These are phyloP conservation scores for Pyrrhoderma lamaoense DNA, from an alignment of 1,284 basidiomycete genomes.

Conservation along the genomic window DNA sequence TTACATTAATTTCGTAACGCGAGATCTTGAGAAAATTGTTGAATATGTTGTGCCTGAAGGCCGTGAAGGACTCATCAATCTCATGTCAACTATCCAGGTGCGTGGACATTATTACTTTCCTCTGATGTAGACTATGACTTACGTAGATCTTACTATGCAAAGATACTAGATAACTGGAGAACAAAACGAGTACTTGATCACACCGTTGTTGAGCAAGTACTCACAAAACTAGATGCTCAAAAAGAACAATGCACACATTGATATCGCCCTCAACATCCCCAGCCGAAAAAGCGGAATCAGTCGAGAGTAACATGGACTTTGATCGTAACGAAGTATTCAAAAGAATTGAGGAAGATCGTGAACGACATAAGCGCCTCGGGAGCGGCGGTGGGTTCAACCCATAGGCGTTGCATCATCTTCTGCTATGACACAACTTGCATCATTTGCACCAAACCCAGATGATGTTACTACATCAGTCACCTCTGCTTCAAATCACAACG, in stretches of 20 bases:
- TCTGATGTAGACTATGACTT: too few relatives aligned
- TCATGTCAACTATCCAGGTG: slow-evolving; percentile 80
- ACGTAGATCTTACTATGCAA: not conserved
- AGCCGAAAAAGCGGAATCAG: slow-evolving; percentile 7
- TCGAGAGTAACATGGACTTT: slow-evolving; percentile 31
- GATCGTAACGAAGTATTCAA: slow-evolving; percentile 69
- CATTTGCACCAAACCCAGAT: slow-evolving; percentile 45
- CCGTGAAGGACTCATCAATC: slow-evolving; percentile 76
- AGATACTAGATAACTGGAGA: slow-evolving; percentile 87
- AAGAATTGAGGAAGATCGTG: slow-evolving; percentile 91
- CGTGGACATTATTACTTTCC: too few relatives aligned
- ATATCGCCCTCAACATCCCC: slow-evolving; percentile 12
- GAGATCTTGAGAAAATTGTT: slow-evolving; percentile 72
- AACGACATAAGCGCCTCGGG: slow-evolving; percentile 89
- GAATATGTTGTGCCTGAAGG: slow-evolving; percentile 76
- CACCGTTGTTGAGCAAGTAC: slow-evolving; percentile 62
- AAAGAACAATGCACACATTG: slow-evolving; percentile 24
- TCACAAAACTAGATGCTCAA: slow-evolving; percentile 43
- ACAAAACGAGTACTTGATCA: slow-evolving; percentile 79
- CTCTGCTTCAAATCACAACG: slow-evolving; percentile 23
- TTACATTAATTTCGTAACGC: slow-evolving; percentile 69
- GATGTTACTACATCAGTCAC: too few relatives aligned
- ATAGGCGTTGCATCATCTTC: slow-evolving; percentile 36
- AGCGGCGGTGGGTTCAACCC: slow-evolving; percentile 89
- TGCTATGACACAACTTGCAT: slow-evolving; percentile 35